Conservation (phyloP, 2,329 filamentous ascomycete genomes). For the Xylaria sp. region DNA sequence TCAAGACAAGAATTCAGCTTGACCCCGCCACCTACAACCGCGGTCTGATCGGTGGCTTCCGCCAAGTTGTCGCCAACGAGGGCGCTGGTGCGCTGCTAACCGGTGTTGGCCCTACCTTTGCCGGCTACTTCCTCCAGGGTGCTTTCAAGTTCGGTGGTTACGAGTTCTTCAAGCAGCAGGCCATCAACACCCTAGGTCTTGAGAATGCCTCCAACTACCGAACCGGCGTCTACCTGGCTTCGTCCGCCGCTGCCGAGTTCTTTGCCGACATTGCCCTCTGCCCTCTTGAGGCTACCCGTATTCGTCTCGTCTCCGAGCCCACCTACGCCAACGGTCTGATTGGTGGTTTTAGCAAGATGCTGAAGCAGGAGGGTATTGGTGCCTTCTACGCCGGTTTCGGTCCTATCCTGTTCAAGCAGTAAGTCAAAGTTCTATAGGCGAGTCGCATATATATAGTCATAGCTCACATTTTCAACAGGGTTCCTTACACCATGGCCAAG, state of each 20-base stretch:
- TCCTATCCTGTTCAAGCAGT: conserved; percentile 77
- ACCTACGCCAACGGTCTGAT: conserved; percentile 76
- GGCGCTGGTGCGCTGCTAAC: conserved; percentile 78
- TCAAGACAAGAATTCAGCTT: conserved; percentile 84
- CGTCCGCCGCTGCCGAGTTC: conserved; percentile 63
- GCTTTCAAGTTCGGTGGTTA: conserved; percentile 86
- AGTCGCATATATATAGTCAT: background rate
- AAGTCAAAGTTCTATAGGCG: conserved; percentile 48
- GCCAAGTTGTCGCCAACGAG: conserved; percentile 75
- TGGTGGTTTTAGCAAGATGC: conserved; percentile 75
- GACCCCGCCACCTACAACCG: conserved; percentile 80
- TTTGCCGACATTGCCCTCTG: conserved; percentile 75
- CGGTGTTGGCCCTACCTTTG: conserved; percentile 76
- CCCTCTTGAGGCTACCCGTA: conserved; percentile 81
- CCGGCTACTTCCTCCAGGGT: conserved; percentile 83
- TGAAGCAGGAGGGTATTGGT: conserved; percentile 74
- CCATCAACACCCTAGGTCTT: conserved; percentile 74
- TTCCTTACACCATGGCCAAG: conserved; percentile 85
- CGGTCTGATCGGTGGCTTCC: conserved; percentile 78
- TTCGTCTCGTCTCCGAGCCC: conserved; percentile 79
- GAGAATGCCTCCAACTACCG: conserved; percentile 74
- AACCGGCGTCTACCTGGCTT: conserved; percentile 74
- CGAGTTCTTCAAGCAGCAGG: conserved; percentile 85
- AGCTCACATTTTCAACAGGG: conserved; percentile 56
- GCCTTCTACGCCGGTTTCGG: conserved; percentile 83